Conservation (phyloP, 129 eudicot genomes). For the Flaveria ramosissima region DNA sequence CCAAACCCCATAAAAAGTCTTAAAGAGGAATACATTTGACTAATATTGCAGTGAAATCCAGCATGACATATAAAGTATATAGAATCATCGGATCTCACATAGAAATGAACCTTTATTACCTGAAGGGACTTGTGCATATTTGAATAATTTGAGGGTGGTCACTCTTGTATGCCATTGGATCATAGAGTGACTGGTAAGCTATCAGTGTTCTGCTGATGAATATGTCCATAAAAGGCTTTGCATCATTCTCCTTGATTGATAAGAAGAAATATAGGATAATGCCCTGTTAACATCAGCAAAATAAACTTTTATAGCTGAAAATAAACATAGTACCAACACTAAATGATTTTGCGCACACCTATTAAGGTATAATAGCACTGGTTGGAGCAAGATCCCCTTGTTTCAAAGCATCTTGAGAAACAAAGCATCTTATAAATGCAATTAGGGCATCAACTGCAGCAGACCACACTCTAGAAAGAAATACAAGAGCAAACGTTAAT, state of each 20-base stretch:
- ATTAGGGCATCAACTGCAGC: slow-evolving; percentile 88
- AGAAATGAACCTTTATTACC: slow-evolving; percentile 48
- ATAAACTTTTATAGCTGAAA: slow-evolving; percentile 1
- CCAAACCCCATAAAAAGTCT: slow-evolving; percentile 20
- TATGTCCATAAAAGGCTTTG: slow-evolving; percentile 58
- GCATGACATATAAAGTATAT: slow-evolving; percentile 16
- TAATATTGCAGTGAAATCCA: slow-evolving; percentile 19
- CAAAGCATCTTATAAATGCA: slow-evolving; percentile 77
- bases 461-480: slow-evolving; percentile 78
- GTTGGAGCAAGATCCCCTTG: slow-evolving; percentile 83
- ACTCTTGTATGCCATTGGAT: slow-evolving; percentile 71
- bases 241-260: slow-evolving; percentile 51
- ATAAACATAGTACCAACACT: slow-evolving; percentile 22
- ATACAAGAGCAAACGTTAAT: slow-evolving; percentile 20
- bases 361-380: slow-evolving; percentile 81
- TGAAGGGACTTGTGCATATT: slow-evolving; percentile 84
- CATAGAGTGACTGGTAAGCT: slow-evolving; percentile 78
- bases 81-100: background rate
- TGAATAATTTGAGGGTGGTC: slow-evolving; percentile 81
- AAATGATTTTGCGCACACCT: slow-evolving; percentile 44
- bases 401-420: slow-evolving; percentile 67
- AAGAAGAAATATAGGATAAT: slow-evolving; percentile 61
- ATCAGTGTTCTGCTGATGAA: slow-evolving; percentile 61
- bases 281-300: slow-evolving; percentile 60
- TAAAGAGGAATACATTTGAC: slow-evolving; percentile 20